A percentile compares a stretch with the other conserved stretches of the same genome.
Conservation (phyloP, 768 basidiomycete species). For the Rhizopogon vesiculosus region DNA sequence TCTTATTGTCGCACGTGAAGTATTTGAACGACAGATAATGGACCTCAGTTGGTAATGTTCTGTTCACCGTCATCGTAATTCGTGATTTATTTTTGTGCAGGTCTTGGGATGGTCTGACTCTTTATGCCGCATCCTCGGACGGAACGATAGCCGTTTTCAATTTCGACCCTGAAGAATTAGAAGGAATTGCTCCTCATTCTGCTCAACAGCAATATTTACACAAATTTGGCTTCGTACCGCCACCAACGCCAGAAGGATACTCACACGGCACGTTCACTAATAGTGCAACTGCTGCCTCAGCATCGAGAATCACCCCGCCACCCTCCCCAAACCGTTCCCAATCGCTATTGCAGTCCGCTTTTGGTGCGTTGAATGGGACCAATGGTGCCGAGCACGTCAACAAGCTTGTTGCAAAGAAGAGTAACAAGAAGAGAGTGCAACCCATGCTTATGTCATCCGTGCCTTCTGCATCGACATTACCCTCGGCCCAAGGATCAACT, state of each 20-base stretch:
- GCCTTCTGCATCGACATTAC: constrained; percentile 28
- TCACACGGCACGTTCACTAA: constrained; percentile 41
- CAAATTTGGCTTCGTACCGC: constrained; percentile 71
- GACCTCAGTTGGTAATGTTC: constrained; percentile 87
- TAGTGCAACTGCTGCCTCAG: constrained; percentile 16
- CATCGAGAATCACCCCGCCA: constrained; percentile 40
- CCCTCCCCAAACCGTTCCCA: constrained; percentile 38
- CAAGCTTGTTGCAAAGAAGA: constrained; percentile 70
- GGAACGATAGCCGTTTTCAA: constrained; percentile 88
- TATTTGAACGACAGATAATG: constrained; percentile 92
- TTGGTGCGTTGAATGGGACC: constrained; percentile 29
- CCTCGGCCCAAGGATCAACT: constrained; percentile 1
- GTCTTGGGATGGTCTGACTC: constrained; percentile 88
- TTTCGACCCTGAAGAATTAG: constrained; percentile 76
- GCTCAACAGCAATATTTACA: constrained; percentile 77
- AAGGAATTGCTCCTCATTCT: constrained; percentile 70
- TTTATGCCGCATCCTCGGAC: constrained; percentile 95
- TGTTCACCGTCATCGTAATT: background rate
- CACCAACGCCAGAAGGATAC: constrained; percentile 67
- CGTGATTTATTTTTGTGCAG: constrained; percentile 34
- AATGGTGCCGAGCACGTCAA: constrained; percentile 60
- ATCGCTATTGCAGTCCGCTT: constrained; percentile 33
- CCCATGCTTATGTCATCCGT: constrained; percentile 35
- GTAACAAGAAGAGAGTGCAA: constrained; percentile 62
- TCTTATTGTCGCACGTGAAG: constrained; percentile 87